Base-by-base conservation (phyloP, 208 protist species). In the Angomonas deanei region DNA sequence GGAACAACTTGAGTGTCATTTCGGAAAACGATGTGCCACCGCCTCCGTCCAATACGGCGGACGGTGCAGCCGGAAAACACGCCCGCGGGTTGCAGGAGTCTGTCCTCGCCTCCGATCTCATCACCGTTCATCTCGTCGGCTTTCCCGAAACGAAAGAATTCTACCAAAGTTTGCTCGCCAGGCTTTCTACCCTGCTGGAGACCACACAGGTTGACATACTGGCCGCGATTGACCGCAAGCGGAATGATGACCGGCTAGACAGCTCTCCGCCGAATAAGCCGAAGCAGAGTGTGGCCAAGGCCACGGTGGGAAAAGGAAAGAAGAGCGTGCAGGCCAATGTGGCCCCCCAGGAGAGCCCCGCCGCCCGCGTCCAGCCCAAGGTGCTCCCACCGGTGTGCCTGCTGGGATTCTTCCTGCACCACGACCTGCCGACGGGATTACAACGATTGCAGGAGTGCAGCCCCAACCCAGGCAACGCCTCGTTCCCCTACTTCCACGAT, bases 91-190 rank as follows among this genome's bases (percentile, higher is more conserved):
- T 28, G 8, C 11, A 53, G 47, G 47, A 53, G 47, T 28, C 47
- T 6, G 8, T 11, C 47, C 11, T 28, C 47, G 8, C n/a, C 11
- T 26, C n/a, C 47, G n/a, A 53, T 13, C 68, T 82, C 28, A 61
- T 66, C 23, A 59, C 58, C 1, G 48, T 93, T 11, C 61, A 88
- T 23, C 71, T 90, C 30, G 68, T 93, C 1, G 75, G 80, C 30
- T 93, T 93, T 70, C 83, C 86, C 23, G 80, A 91, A 36, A 64
- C 71, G 4, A 71, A 80, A n/a, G 27, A 50, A 27, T 88, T 93
- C 68, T 74, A 73, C 50, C 73, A 80, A 23, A 38, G 61, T 13
- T 50, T 93, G n/a, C 49, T 72, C 19, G 55, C 78, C 64, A 70
- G 70, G 31, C 76, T 93, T 47, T 48, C 68, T 31, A 31, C 52